These are phyloP conservation scores for Raphidocelis subcapitata DNA, from an alignment of 139 green algal genomes.

Conservation along the genomic window DNA sequence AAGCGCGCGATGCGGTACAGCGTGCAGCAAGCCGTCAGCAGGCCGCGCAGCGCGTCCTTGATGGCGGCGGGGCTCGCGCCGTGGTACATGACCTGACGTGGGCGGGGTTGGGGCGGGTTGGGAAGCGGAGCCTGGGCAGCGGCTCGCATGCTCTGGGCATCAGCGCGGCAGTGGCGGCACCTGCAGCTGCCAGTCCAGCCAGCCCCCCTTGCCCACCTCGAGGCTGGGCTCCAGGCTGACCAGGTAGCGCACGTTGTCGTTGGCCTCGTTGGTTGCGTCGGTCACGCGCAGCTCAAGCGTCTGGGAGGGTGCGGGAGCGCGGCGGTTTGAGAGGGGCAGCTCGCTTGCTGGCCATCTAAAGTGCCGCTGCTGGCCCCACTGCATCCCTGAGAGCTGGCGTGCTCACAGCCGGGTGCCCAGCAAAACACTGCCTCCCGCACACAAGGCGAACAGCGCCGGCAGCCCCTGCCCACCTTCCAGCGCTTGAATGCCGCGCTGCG, in stretches of 20 bases:
- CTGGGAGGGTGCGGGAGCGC: no score
- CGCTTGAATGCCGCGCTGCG: conserved; percentile 32
- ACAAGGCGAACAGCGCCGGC: no score
- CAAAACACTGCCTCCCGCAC: no score
- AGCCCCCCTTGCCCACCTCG: conserved; percentile 39
- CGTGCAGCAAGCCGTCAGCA: conserved; percentile 83
- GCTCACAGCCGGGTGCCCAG: no score
- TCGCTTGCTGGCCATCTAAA: conserved; percentile 52
- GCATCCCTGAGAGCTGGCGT: no score
- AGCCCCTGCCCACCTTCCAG: no score
- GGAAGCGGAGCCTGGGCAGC: no score
- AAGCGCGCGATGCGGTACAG: conserved; percentile 91
- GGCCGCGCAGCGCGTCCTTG: conserved; percentile 70
- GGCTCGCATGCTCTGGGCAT: no score
- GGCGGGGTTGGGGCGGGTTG: no score
- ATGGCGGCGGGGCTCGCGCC: conserved; percentile 54
- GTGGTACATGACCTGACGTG: conserved; percentile 7
- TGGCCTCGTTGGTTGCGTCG: conserved; percentile 87
- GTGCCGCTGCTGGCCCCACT: no score
- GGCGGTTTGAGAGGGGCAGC: no score
- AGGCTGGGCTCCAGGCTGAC: conserved; percentile 81
- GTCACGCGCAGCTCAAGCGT: conserved; percentile 73
- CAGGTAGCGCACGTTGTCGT: conserved; percentile 94
- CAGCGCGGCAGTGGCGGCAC: neutral
- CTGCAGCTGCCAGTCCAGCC: neutral